Evolutionary conservation across 2,329 filamentous ascomycete genomes (phyloP), one percentile per base, ranked within the genome.

Genomic region (Calonectria naviculata): DNA sequence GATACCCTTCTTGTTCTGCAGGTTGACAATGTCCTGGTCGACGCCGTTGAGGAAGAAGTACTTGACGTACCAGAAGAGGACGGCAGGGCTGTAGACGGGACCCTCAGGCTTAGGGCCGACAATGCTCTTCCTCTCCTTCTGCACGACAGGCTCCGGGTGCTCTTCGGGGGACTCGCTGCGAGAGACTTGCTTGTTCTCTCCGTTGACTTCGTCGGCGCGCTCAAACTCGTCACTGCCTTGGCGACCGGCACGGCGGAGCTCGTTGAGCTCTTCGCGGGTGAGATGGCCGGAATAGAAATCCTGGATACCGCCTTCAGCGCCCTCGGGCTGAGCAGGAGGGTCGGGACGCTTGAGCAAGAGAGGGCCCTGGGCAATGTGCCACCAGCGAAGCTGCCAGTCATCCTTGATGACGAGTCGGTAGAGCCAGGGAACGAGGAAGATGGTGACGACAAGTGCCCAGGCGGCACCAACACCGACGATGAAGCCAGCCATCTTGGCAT

Each of bases 281-380:
- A 88, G 78, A 62, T 89, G 88, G 1, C 89, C 89, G 60, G 83
- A 84, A 79, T 91, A 91, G 78, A 89, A 91, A 77, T 91, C 84
- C 67, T 85, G 83, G 42, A 91, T 83, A 9, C 80, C 83, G 61
- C 82, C 82, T 4, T 93, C 93, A 9, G 91, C 82, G 9, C 92
- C 92, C 83, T 94, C 89, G 21, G 91, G 93, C 85, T 95, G 93
- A 73, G 83, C 78, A 5, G 85, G 84, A 0, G 83, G 81, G 0
- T 83, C 78, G 2, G 81, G 81, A 9, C 86, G 85, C 26, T 79
- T 80, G 41, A 89, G 85, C 1, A 91, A 84, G 0, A 90, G 80
- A 24, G 88, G 89, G 0, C 90, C 90, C 29, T 85, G 77, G 71
- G 84, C 73, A 66, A 92, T 84, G 73, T 91, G 84, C 80, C 84